phyloP scores from a whole-genome alignment of 2,329 filamentous ascomycete genomes.

The Fusarium setosum region DNA sequence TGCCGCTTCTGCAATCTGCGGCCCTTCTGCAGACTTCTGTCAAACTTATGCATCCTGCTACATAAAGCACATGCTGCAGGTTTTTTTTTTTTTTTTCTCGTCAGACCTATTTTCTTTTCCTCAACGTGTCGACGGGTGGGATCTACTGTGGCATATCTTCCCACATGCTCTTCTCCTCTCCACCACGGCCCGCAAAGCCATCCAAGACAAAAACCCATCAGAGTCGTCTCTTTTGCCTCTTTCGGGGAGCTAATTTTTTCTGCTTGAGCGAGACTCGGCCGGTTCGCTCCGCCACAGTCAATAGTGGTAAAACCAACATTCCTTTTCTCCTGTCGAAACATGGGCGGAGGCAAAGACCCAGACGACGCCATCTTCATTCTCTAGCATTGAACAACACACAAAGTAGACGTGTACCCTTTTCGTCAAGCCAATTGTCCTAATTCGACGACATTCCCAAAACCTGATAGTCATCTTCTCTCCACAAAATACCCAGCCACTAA shows the following conservation, averaged over 20 bases:
- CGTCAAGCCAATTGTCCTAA: neutral
- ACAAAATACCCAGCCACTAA: slow-evolving; percentile 14
- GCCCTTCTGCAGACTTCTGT: slow-evolving; percentile 2
- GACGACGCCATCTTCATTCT: slow-evolving; percentile 22
- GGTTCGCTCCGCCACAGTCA: neutral
- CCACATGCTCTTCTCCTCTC: slow-evolving; percentile 6
- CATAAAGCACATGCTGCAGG: neutral
- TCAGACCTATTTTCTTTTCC: slow-evolving; percentile 3
- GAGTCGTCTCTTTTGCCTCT: neutral
- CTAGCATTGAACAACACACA: neutral
- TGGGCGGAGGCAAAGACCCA: slow-evolving; percentile 21
- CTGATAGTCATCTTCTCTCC: neutral
- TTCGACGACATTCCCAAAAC: neutral
- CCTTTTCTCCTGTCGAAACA: slow-evolving; percentile 7
- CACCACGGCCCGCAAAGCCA: slow-evolving; percentile 26
- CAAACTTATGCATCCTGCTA: slow-evolving; percentile 1
- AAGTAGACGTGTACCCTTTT: neutral
- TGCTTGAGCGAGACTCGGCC: neutral
- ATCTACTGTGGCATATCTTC: neutral
- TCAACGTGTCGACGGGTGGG: slow-evolving; percentile 10
- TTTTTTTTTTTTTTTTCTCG: too few species aligned
- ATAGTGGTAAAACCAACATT: slow-evolving; percentile 21
- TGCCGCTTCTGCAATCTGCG: neutral
- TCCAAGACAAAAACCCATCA: slow-evolving; percentile 1
- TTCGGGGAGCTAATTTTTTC: neutral